Evolutionary conservation across 768 basidiomycete genomes (phyloP), one percentile per base, ranked within the genome.

Genomic region (Mycena galericulata): DNA sequence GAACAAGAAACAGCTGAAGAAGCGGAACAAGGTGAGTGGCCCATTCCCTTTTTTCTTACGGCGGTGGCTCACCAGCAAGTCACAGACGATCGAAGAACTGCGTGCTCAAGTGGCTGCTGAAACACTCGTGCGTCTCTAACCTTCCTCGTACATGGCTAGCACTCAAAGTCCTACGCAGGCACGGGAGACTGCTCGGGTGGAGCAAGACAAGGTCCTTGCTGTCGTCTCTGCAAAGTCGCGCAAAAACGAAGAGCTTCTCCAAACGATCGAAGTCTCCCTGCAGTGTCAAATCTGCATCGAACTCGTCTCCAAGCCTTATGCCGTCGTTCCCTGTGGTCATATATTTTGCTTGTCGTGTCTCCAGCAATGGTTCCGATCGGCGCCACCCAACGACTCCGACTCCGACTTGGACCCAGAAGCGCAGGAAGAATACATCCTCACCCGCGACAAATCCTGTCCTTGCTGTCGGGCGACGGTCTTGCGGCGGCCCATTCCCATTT

Each of bases 251-350:
- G 90, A 91, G 90, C 78, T 88, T 38, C 78, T 92, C 14, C 74
- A 84, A 12, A 81, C 80, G 9, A 84, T 92, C 26, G 91, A 93
- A 78, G 75, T 78, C 27, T 85, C 86, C 34, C 76, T 91, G 20
- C 89, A 88, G 72, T 94, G 92, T 73, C 92, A 93, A 73, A 92
- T 94, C 47, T 94, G 92, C 74, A 89, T 92, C 82, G 92, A 94
- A 22, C 76, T 89, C 14, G 79, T 93, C 12, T 74, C 83, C 43
- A 87, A 87, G 67, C 92, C 92, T 27, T 90, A 86, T 74, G 87
- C 87, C 92, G 82, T 93, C 47, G 86, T 90, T 1, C 92, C 92
- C 0, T 94, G 92, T 72, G 92, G 92, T 1, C 92, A 94, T 71
- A 85, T 92, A n/a, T 81, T 92, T n/a, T 94, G 92, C 63, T 83